Percentiles rank a stretch among this genome's conserved stretches.
phyloP scores from a whole-genome alignment of 805 yeast species.

The Sugiyamaella qingdaonensis region DNA sequence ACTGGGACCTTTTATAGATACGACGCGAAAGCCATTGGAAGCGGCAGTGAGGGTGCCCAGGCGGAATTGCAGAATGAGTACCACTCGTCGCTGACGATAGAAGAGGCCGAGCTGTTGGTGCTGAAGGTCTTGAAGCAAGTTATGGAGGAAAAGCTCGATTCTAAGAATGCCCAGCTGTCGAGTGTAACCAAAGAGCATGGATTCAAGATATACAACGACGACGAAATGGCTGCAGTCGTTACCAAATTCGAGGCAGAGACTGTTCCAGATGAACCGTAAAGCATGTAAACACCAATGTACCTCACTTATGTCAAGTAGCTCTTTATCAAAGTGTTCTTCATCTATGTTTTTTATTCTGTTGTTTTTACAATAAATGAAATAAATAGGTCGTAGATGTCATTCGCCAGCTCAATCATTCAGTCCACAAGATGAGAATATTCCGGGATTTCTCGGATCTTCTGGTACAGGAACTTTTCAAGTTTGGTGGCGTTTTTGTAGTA shows the following conservation, averaged over 20 bases:
- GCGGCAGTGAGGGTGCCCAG: slow-evolving; percentile 99
- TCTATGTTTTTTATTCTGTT: no score
- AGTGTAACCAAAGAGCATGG: slow-evolving; percentile 84
- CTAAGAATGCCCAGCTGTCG: slow-evolving; percentile 92
- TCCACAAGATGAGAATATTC: slow-evolving; percentile 84
- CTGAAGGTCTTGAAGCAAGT: slow-evolving; percentile 92
- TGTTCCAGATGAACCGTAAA: slow-evolving; percentile 6
- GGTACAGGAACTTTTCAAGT: slow-evolving; percentile 81
- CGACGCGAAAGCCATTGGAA: slow-evolving; percentile 98
- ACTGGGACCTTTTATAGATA: slow-evolving; percentile 96
- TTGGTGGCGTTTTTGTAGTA: slow-evolving; percentile 93
- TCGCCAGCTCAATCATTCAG: slow-evolving; percentile 25
- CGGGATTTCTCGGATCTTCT: slow-evolving; percentile 82
- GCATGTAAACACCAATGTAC: slow-evolving; percentile 11
- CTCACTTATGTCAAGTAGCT: neutral
- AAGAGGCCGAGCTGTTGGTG: slow-evolving; percentile 88
- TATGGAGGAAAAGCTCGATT: slow-evolving; percentile 97
- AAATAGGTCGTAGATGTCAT: no score
- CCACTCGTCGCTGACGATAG: slow-evolving; percentile 78
- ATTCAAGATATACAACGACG: slow-evolving; percentile 78
- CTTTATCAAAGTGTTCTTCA: no score
- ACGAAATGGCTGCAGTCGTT: slow-evolving; percentile 77
- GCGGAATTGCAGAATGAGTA: slow-evolving; percentile 95
- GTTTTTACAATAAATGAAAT: no score
- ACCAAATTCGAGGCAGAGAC: slow-evolving; percentile 57